Base-by-base conservation (phyloP, 2,329 filamentous ascomycete genomes). In the Pezizomycotina sp. region DNA sequence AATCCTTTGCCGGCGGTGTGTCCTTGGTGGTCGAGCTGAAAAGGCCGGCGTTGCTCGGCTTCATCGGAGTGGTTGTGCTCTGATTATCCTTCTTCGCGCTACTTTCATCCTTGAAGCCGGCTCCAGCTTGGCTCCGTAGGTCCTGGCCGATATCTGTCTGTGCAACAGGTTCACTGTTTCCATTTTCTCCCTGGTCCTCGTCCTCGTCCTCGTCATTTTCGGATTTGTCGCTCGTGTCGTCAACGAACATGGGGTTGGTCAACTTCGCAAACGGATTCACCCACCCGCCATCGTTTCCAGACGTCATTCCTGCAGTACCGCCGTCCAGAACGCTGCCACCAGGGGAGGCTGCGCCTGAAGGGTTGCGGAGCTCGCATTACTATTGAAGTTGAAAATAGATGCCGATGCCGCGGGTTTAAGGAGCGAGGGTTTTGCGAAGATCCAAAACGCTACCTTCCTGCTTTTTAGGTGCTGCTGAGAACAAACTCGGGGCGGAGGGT, bases 181-280 rank as follows among this genome's bases (percentile, higher is more conserved):
- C 31, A 13, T 35, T 36, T 14, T 42, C 35, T 4, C 45, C 47
- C 2, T 43, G 41, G 13, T 47, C 48, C 10, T 45, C 43, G 3
- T 48, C 47, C 10, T 48, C 47, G 13, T 48, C 44, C 6, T 42
- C 42, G 26, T 42, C 34, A 12, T 47, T 40, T 6, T 46, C 38
- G 2, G 48, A 44, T 12, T 43, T 42, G 6, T 33, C 13, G 9
- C 33, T 35, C 5, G 31, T n/a, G n/a, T n/a, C n/a, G n/a, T n/a
- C n/a, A 24, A 44, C 25, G 26, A 44, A 44, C 15, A 44, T 24
- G 3, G 41, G 41, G 20, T 44, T 44, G n/a, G 39, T 30, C n/a
- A n/a, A n/a, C 15, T 36, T 33, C 4, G 41, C 40, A 20, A 44
- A 44, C 10, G 41, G 41, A 24, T 44, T 44, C 6, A 34, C 27